Base-by-base conservation (phyloP, 2,329 filamentous ascomycete species). In the Talaromyces sp. region DNA sequence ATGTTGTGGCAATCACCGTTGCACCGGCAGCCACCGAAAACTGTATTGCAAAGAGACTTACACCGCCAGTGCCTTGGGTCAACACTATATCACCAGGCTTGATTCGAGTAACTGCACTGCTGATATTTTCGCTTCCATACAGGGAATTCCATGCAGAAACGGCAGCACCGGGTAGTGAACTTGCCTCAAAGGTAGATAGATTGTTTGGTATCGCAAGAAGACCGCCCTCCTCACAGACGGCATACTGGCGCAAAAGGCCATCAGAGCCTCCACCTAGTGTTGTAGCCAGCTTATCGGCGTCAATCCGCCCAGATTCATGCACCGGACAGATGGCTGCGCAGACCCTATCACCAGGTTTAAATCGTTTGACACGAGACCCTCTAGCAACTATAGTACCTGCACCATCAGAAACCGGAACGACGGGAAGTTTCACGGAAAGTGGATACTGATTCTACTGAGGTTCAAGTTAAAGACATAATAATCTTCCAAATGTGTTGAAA, bases 191-290 rank as follows among this genome's bases (percentile, higher is more conserved):
- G 56, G 78, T 73, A 63, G 70, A 79, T 32, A 88, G 78, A 65
- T 82, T 82, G 21, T 68, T 70, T 1, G 90, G 90, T 59, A 83
- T 79, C 53, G 75, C 76, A 17, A 91, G 87, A 3, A 93, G 79
- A 2, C 88, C 89, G 24, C 72, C 81, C 76, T 91, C 86, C 62
- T 84, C 80, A 70, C 89, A 91, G 13, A 85, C 82, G 61, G 78
- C 89, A 64, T 89, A 86, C 66, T 88, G 80, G 49, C 88, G 83
- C 31, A 93, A 80, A 19, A 19, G 21, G 11, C 43, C 43, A 24
- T 49, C 43, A 21, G 43, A 8, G 43, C 43, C 43, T 49, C 43
- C 43, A 4, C 43, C 43, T 11, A 49, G 43, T 10, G 43, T 49
- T 6, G 43, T 21, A 4, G 43, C n/a, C 4, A 49, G 9, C 19